Evolutionary conservation across 345 rosid species (phyloP).

Genomic region (Ceriops tagal): DNA sequence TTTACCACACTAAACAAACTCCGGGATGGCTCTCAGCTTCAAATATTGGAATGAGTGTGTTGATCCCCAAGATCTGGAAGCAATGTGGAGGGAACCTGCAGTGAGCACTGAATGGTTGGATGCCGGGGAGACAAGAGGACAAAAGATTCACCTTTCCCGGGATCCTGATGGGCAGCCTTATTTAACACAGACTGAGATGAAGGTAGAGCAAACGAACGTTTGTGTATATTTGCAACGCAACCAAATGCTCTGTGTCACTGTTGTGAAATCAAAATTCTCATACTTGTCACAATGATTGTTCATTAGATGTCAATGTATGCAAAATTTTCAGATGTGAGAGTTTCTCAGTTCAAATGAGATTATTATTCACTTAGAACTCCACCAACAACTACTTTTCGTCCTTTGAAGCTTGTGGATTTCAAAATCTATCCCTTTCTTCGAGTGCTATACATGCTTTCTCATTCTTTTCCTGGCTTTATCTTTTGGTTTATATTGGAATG

Average conservation of each 20-base stretch:
- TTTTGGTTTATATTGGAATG: no score
- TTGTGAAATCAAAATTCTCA: neutral
- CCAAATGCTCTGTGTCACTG: neutral
- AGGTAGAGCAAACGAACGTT: slow-evolving; percentile 33
- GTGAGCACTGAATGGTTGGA: slow-evolving; percentile 77
- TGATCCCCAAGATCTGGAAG: slow-evolving; percentile 60
- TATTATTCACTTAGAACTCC: neutral
- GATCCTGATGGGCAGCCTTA: slow-evolving; percentile 94
- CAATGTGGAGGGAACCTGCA: slow-evolving; percentile 77
- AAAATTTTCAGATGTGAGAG: neutral
- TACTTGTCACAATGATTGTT: neutral
- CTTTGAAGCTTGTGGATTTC: neutral
- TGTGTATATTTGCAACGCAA: neutral
- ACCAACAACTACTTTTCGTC: neutral
- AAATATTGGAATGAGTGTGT: slow-evolving; percentile 86
- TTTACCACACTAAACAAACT: slow-evolving; percentile 12
- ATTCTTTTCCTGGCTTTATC: no score
- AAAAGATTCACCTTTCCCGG: slow-evolving; percentile 80
- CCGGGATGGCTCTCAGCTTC: slow-evolving; percentile 64
- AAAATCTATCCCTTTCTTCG: neutral
- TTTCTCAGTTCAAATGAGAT: neutral
- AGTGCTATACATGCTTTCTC: no score
- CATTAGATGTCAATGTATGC: neutral
- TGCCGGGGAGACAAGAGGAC: slow-evolving; percentile 78
- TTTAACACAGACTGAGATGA: slow-evolving; percentile 89